Evolutionary conservation across 2,329 filamentous ascomycete genomes (phyloP).

Genomic region (Trichophyton benhamiae): DNA sequence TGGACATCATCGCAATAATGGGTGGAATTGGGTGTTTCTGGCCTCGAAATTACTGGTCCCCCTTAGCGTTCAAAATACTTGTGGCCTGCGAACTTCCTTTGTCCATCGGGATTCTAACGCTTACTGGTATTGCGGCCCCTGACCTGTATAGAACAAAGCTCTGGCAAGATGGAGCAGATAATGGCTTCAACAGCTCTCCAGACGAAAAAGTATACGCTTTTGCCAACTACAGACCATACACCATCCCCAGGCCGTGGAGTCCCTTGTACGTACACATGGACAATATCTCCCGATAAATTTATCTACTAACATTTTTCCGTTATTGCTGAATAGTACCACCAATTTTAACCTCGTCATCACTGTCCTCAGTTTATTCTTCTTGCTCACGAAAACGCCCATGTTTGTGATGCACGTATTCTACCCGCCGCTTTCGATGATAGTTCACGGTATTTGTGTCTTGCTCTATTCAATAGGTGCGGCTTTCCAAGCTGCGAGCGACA

Average conservation of each 20-base stretch:
- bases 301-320: conserved; percentile 4
- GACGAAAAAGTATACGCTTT: conserved; percentile 44
- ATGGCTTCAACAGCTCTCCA: conserved; percentile 52
- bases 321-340: conserved; percentile 38
- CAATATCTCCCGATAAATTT: neutral
- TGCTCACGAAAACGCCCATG: conserved; percentile 46
- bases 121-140: conserved; percentile 51
- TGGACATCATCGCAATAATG: conserved; percentile 3
- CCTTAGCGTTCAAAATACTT: conserved; percentile 40
- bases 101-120: conserved; percentile 44
- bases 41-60: conserved; percentile 43
- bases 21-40: conserved; percentile 22
- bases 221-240: conserved; percentile 46
- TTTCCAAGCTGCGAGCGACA: conserved; percentile 47
- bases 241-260: conserved; percentile 47
- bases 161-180: conserved; percentile 49
- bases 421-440: conserved; percentile 41
- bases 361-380: conserved; percentile 49
- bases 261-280: conserved; percentile 36
- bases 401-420: conserved; percentile 46
- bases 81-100: conserved; percentile 45
- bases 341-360: conserved; percentile 50
- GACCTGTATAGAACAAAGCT: conserved; percentile 49
- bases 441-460: conserved; percentile 40
- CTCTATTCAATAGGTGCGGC: conserved; percentile 45